These are phyloP conservation scores for Candida khao-thaluensis DNA, from an alignment of 805 yeast species.

Conservation along the genomic window DNA sequence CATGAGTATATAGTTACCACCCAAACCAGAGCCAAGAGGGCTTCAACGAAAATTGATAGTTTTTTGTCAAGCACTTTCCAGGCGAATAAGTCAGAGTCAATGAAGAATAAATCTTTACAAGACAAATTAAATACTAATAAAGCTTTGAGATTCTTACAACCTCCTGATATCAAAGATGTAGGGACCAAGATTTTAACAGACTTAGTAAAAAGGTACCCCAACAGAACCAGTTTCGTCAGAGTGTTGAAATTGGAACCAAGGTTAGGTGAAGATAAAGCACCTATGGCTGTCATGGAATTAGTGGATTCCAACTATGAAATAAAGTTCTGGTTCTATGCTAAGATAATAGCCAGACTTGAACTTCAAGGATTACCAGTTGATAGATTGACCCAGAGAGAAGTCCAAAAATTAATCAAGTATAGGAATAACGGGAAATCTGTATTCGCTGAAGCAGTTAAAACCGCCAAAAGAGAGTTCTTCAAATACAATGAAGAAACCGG, in stretches of 20 bases:
- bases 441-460: slow-evolving; percentile 64
- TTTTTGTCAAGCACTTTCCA: slow-evolving; percentile 34
- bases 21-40: slow-evolving; percentile 43
- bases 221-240: slow-evolving; percentile 76
- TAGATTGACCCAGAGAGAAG: slow-evolving; percentile 53
- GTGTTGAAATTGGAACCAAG: slow-evolving; percentile 82
- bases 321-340: slow-evolving; percentile 75
- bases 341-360: slow-evolving; percentile 78
- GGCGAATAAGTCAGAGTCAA: slow-evolving; percentile 20
- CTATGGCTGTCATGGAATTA: slow-evolving; percentile 82
- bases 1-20: slow-evolving; percentile 45
- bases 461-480: slow-evolving; percentile 37
- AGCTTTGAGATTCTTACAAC: slow-evolving; percentile 42
- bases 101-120: slow-evolving; percentile 16
- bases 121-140: slow-evolving; percentile 17
- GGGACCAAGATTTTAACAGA: slow-evolving; percentile 67
- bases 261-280: slow-evolving; percentile 80
- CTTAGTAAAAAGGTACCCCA: slow-evolving; percentile 59
- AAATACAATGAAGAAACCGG: slow-evolving; percentile 30
- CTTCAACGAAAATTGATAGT: slow-evolving; percentile 40
- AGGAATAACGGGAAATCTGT: slow-evolving; percentile 50
- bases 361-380: slow-evolving; percentile 54
- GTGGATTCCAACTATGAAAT: slow-evolving; percentile 68
- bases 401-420: slow-evolving; percentile 46
- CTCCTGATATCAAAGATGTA: slow-evolving; percentile 40